Evolutionary conservation across 192 early-diverging fungal species (phyloP).

Genomic region (Kickxella alabastrina): DNA sequence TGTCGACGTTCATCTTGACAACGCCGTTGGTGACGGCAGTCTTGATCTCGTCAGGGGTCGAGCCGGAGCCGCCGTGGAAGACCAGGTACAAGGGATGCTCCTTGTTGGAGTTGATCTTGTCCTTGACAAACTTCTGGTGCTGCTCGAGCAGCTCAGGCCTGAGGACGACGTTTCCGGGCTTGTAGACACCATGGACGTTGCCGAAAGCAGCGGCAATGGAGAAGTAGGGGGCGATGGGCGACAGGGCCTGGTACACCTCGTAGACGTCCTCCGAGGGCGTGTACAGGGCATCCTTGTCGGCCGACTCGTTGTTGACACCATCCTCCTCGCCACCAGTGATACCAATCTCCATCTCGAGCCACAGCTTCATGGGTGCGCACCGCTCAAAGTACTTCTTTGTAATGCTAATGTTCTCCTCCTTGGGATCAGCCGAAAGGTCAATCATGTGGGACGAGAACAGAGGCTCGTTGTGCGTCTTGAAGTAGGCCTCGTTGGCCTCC

Average conservation of each 20-base stretch:
- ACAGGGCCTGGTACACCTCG: conserved; percentile 90
- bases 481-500: conserved; percentile 91
- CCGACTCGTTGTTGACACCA: conserved; percentile 92
- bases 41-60: conserved; percentile 72
- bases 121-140: conserved; percentile 80
- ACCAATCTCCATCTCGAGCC: conserved; percentile 98
- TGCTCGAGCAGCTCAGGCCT: conserved; percentile 88
- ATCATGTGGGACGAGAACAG: conserved; percentile 99
- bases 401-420: conserved; percentile 89
- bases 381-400: conserved; percentile 90
- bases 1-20: conserved; percentile 99
- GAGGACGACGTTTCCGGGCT: conserved; percentile 92
- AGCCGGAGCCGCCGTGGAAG: conserved; percentile 97
- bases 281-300: conserved; percentile 88
- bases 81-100: conserved; percentile 86
- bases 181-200: conserved; percentile 96
- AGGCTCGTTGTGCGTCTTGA: conserved; percentile 86
- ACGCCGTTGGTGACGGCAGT: conserved; percentile 80
- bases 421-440: conserved; percentile 90
- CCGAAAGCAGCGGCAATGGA: conserved; percentile 96
- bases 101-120: conserved; percentile 55
- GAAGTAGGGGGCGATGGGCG: conserved; percentile 80
- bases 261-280: conserved; percentile 95
- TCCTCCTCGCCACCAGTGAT: conserved; percentile 98
- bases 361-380: conserved; percentile 80